Evolutionary conservation across 2,329 filamentous ascomycete species (phyloP).

Genomic region (Coniochaeta prunicola): DNA sequence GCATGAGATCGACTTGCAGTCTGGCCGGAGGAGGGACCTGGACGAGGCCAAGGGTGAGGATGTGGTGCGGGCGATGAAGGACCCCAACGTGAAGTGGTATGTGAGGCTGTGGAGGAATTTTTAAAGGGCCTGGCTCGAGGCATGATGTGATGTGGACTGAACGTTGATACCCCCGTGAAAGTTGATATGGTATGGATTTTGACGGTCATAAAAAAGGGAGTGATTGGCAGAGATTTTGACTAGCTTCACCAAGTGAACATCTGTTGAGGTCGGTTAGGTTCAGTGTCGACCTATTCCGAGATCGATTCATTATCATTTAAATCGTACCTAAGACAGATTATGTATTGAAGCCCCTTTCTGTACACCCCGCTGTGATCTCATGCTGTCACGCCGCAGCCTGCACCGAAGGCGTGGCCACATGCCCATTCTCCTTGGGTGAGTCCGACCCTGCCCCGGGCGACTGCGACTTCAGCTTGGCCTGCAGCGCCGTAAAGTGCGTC

Average conservation of each 20-base stretch:
- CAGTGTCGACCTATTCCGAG: neutral
- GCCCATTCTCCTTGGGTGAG: neutral
- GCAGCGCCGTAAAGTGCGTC: slow-evolving; percentile 28
- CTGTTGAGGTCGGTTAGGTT: no score
- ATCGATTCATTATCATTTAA: neutral
- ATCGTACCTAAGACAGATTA: neutral
- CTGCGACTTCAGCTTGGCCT: slow-evolving; percentile 30
- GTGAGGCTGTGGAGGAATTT: neutral
- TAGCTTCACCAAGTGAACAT: no score
- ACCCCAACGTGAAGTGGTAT: neutral
- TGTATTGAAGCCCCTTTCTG: neutral
- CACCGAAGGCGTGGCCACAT: neutral
- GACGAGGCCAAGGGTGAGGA: slow-evolving; percentile 30
- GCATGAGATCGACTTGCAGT: slow-evolving; percentile 48
- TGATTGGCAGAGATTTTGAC: no score
- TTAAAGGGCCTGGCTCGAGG: neutral
- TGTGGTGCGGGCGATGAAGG: neutral
- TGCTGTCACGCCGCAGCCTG: neutral
- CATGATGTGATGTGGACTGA: neutral
- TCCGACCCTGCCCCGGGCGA: neutral
- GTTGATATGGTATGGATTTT: no score
- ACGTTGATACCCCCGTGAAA: no score
- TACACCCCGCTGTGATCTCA: neutral
- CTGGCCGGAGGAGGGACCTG: slow-evolving; percentile 47
- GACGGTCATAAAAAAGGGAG: no score